These are phyloP conservation scores for Medakamo hakoo DNA, from an alignment of 139 green algal genomes.

Conservation along the genomic window DNA sequence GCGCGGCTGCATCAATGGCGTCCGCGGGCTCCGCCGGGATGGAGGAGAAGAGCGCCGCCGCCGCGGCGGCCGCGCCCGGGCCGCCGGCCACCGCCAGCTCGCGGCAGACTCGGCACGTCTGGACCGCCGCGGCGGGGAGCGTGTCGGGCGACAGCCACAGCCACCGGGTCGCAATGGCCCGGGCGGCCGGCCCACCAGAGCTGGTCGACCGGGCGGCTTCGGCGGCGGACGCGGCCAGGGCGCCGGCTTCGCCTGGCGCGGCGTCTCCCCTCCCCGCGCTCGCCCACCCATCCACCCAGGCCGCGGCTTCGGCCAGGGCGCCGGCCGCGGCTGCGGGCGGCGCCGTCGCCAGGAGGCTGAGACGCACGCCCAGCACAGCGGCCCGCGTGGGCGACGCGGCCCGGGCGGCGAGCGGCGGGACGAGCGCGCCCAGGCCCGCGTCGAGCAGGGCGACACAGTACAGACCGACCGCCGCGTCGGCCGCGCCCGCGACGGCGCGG, in stretches of 20 bases:
- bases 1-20: too few relatives aligned
- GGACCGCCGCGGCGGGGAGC: neutral
- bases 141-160: neutral
- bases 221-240: too few relatives aligned
- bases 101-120: neutral
- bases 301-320: neutral
- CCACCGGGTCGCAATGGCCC: neutral
- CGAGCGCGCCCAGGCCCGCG: neutral
- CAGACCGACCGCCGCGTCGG: neutral
- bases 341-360: neutral
- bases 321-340: too few relatives aligned
- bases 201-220: too few relatives aligned
- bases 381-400: too few relatives aligned
- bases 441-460: neutral
- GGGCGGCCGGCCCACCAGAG: too few relatives aligned
- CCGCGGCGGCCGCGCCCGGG: too few relatives aligned
- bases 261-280: neutral
- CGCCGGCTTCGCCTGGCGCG: neutral
- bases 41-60: neutral
- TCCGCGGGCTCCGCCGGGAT: neutral
- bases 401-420: neutral
- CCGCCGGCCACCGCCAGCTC: neutral
- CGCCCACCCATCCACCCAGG: neutral
- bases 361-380: neutral
- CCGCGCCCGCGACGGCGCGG: neutral